Evolutionary conservation across 2,329 filamentous ascomycete species (phyloP), one percentile per base, ranked within the genome.

Genomic region (Aureobasidium namibiae): DNA sequence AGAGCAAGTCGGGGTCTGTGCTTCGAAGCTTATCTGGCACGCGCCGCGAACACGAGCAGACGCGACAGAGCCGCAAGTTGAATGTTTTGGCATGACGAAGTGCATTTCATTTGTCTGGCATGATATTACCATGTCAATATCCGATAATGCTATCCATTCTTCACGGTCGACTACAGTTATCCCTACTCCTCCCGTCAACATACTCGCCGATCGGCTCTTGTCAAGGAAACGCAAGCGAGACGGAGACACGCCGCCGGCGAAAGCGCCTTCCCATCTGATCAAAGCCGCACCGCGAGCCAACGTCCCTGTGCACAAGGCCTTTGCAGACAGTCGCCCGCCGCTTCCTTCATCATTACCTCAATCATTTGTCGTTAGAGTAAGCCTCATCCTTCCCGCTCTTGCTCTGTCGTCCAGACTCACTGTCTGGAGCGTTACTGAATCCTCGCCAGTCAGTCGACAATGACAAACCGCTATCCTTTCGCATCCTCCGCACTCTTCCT

Each of bases 401-500:
- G 29, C 5, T 31, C 29, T n/a, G 10, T 10, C 5, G 29, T 31
- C 29, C 29, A 31, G 1, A 16, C 6, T 21, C 0, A 9, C 7
- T 16, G 16, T 11, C 21, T 2, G 13, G 4, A 1, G 16, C 33
- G 10, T 36, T 31, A 18, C 33, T 46, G 39, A 45, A 48, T 16
- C 10, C n/a, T 11, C 9, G 5, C 5, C 56, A 59, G 56, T 48
- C 56, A 18, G 42, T 39, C 29, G 38, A 45, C 46, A 49, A 62
- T 45, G 56, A 54, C 42, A 60, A 34, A n/a, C 64, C 69, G 23
- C 63, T 62, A 29, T 61, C 60, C 18, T 66, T 72, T 45, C 66
- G 63, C 31, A 69, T 69, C 23, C 31, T 72, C 42, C 65, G 60
- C 39, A 73, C 88, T 26, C 72, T 89, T 4, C 79, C 82, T 29